phyloP scores from a whole-genome alignment of 306 rosid genomes.

The Heteromeles arbutifolia region DNA sequence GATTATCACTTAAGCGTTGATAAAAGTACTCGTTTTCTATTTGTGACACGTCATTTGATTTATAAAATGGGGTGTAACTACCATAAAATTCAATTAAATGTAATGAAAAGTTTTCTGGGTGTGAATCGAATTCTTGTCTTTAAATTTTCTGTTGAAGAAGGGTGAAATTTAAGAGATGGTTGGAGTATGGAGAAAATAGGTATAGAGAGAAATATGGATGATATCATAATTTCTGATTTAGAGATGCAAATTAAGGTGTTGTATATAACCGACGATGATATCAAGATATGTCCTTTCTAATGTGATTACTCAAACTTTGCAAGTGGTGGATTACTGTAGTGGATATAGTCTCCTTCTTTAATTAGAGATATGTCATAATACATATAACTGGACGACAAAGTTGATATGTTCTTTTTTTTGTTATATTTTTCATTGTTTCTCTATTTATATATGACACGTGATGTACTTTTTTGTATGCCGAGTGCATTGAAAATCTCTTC shows the following conservation, averaged over 20 bases:
- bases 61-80: background rate
- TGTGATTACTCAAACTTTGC: background rate
- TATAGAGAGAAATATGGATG: background rate
- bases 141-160: background rate
- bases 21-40: no score
- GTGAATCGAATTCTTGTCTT: background rate
- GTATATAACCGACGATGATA: no score
- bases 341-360: background rate
- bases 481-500: no score
- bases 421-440: no score
- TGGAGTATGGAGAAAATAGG: background rate
- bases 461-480: no score
- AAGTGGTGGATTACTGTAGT: background rate
- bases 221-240: background rate
- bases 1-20: no score
- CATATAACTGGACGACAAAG: no score
- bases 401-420: no score
- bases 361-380: no score
- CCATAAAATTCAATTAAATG: background rate
- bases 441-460: no score
- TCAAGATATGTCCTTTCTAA: no score
- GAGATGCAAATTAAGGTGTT: background rate
- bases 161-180: background rate
- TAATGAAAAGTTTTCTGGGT: background rate
- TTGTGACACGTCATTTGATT: no score